Conservation (phyloP, 495 filamentous ascomycete species). For the Physcia stellaris region DNA sequence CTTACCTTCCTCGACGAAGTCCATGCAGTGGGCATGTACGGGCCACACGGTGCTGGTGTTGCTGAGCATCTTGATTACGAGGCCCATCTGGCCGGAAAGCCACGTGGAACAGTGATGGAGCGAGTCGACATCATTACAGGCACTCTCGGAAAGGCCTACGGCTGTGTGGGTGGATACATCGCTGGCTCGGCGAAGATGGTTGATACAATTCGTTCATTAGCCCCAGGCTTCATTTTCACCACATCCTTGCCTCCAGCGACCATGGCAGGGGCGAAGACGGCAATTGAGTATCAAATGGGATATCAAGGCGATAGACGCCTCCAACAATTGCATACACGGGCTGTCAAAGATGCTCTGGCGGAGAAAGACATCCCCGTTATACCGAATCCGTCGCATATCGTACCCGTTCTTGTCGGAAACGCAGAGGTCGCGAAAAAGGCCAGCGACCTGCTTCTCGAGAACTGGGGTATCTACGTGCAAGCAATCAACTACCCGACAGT, state of each 20-base stretch:
- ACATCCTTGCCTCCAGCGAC: constrained; percentile 90
- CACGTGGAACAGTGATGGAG: constrained; percentile 80
- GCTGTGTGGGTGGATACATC: constrained; percentile 95
- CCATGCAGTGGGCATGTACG: constrained; percentile 98
- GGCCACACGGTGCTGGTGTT: constrained; percentile 88
- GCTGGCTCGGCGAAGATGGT: constrained; percentile 80
- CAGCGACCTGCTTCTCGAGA: constrained; percentile 72
- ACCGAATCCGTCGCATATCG: constrained; percentile 91
- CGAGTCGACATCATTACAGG: constrained; percentile 95
- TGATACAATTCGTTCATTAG: constrained; percentile 89
- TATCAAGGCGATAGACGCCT: constrained; percentile 72
- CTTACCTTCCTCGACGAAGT: constrained; percentile 97
- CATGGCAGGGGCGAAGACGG: constrained; percentile 85
- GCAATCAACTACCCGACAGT: constrained; percentile 99
- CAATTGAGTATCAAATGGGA: constrained; percentile 81
- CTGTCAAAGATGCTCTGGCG: constrained; percentile 68
- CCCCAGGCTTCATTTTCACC: constrained; percentile 97
- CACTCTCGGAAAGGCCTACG: constrained; percentile 93
- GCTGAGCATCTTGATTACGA: constrained; percentile 96
- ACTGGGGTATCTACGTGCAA: constrained; percentile 91
- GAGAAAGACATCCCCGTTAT: constrained; percentile 89
- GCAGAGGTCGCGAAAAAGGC: constrained; percentile 88
- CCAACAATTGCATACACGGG: constrained; percentile 90
- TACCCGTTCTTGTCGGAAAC: constrained; percentile 86
- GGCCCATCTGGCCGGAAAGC: constrained; percentile 36